A percentile compares a stretch with the other conserved stretches of the same genome.
These are phyloP conservation scores for Rugiboletus extremiorientalis DNA, from an alignment of 1,284 basidiomycete genomes.

Conservation along the genomic window DNA sequence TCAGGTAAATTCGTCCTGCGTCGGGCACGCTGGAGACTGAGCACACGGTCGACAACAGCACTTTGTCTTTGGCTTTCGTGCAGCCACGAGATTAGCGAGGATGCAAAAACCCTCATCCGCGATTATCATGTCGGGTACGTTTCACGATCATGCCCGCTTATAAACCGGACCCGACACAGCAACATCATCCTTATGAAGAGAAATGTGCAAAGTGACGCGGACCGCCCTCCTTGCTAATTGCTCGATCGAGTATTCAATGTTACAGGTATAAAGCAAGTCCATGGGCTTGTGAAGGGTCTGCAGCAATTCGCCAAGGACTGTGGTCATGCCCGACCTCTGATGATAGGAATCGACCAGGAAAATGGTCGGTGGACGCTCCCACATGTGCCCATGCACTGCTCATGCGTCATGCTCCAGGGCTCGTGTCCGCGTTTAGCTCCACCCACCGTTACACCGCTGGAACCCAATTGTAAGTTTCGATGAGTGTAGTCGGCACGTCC, in stretches of 20 bases:
- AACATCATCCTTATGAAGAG: slow-evolving; percentile 69
- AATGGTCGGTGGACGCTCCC: slow-evolving; percentile 44
- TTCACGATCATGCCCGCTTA: too few relatives aligned
- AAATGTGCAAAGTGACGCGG: slow-evolving; percentile 51
- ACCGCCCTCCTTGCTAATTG: neutral
- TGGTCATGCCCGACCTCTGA: slow-evolving; percentile 53
- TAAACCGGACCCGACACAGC: too few relatives aligned
- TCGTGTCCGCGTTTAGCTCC: slow-evolving; percentile 63
- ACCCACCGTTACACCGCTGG: slow-evolving; percentile 42
- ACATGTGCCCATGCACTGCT: neutral
- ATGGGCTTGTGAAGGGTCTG: slow-evolving; percentile 45
- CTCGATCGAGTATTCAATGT: neutral
- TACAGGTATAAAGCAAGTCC: slow-evolving; percentile 52
- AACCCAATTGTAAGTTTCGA: slow-evolving; percentile 56
- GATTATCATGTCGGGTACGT: slow-evolving; percentile 61
- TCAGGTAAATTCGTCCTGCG: slow-evolving; percentile 40
- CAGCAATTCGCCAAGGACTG: slow-evolving; percentile 56
- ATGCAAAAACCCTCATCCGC: slow-evolving; percentile 55
- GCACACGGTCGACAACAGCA: slow-evolving; percentile 45
- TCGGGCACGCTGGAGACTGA: neutral
- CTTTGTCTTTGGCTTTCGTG: slow-evolving; percentile 70
- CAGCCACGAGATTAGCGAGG: slow-evolving; percentile 49
- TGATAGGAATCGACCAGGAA: slow-evolving; percentile 73
- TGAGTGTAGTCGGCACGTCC: neutral
- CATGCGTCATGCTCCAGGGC: slow-evolving; percentile 39